These are phyloP conservation scores for Lodderomyces elongisporus DNA, from an alignment of 1,139 yeast genomes.

Conservation along the genomic window DNA sequence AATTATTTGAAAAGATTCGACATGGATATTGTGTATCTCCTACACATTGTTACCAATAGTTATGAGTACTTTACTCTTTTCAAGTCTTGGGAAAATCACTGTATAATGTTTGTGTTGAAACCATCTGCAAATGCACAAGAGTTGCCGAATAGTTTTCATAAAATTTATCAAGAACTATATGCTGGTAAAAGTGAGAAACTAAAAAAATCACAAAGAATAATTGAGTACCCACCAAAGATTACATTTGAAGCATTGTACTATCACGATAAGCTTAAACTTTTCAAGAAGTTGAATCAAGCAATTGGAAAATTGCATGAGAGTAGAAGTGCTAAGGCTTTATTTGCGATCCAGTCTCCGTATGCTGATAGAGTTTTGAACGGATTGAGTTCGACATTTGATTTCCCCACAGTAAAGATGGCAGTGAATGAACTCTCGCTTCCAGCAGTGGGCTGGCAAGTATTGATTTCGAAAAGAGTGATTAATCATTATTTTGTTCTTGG, in stretches of 20 bases:
- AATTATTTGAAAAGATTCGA: slow-evolving; percentile 51
- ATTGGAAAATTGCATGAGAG: slow-evolving; percentile 61
- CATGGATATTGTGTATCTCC: slow-evolving; percentile 61
- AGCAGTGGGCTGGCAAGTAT: slow-evolving; percentile 82
- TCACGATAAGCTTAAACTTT: slow-evolving; percentile 44
- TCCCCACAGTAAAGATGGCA: slow-evolving; percentile 63
- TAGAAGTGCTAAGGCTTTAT: slow-evolving; percentile 59
- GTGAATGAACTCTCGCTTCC: slow-evolving; percentile 58
- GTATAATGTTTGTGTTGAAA: slow-evolving; percentile 57
- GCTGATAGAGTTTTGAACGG: slow-evolving; percentile 38
- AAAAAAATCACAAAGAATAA: slow-evolving; percentile 36
- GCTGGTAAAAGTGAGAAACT: slow-evolving; percentile 44
- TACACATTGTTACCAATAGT: slow-evolving; percentile 71
- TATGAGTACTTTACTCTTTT: slow-evolving; percentile 71
- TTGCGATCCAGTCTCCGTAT: slow-evolving; percentile 73
- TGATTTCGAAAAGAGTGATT: slow-evolving; percentile 61
- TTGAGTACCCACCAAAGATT: slow-evolving; percentile 49
- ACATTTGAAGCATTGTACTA: slow-evolving; percentile 50
- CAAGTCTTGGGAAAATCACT: slow-evolving; percentile 57
- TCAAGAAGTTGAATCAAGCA: slow-evolving; percentile 49
- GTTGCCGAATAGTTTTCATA: slow-evolving; percentile 49
- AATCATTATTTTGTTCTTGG: slow-evolving; percentile 73
- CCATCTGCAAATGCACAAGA: slow-evolving; percentile 69
- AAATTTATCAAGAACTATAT: slow-evolving; percentile 51
- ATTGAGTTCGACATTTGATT: slow-evolving; percentile 44